A percentile compares a stretch with the other conserved stretches of the same genome.
Conservation (phyloP, 129 eudicot genomes). For the Cynara cardunculus region DNA sequence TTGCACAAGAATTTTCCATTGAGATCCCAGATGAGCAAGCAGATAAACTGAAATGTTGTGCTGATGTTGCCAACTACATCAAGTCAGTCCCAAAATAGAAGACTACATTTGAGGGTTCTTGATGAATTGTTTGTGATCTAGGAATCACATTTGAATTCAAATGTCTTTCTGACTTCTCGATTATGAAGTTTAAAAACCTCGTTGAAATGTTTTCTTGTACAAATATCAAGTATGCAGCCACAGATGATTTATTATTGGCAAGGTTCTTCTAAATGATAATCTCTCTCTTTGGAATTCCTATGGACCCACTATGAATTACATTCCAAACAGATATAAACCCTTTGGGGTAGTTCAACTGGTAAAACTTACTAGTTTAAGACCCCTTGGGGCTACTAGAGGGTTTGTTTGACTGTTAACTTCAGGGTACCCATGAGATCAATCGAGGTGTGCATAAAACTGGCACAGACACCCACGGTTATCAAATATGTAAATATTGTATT, state of each 20-base stretch:
- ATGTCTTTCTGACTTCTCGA: background rate
- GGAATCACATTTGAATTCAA: background rate
- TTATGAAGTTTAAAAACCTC: background rate
- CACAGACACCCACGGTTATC: background rate
- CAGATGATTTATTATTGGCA: background rate
- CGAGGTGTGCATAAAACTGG: background rate
- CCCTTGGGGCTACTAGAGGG: too few species aligned
- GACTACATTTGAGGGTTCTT: conserved; percentile 33
- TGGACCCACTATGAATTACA: background rate
- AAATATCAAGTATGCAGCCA: conserved; percentile 5
- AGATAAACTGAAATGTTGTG: conserved; percentile 72
- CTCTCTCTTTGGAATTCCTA: background rate
- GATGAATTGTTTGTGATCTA: conserved; percentile 1
- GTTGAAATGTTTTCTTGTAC: conserved; percentile 15
- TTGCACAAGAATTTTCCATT: conserved; percentile 83
- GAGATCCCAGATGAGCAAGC: conserved; percentile 85
- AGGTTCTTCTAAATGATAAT: background rate
- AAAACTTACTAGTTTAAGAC: too few species aligned
- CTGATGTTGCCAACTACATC: conserved; percentile 72
- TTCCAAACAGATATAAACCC: background rate
- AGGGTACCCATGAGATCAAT: too few species aligned
- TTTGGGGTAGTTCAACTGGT: background rate
- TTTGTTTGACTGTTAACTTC: background rate
- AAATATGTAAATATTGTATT: too few species aligned
- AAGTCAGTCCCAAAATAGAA: conserved; percentile 31